Evolutionary conservation across 176 grass and related monocot species (phyloP).

Genomic region (Eleusine indica): DNA sequence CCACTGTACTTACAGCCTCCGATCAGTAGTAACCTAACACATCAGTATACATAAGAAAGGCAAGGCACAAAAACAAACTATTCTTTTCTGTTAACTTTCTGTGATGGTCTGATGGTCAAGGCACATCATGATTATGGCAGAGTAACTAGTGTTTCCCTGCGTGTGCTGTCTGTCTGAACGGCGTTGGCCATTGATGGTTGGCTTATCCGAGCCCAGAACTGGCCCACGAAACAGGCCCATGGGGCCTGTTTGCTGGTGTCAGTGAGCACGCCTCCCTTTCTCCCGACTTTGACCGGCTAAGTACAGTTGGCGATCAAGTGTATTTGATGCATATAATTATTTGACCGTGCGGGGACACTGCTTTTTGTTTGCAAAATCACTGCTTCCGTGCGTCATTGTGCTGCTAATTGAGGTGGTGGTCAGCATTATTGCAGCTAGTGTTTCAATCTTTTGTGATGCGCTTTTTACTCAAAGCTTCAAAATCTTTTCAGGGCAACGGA

Average conservation of each 20-base stretch:
- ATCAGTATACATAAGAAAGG: background rate
- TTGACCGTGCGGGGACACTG: background rate
- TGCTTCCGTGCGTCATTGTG: slow-evolving; percentile 2
- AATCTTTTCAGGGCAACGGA: background rate
- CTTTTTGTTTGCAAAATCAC: background rate
- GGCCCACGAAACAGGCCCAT: slow-evolving; percentile 24
- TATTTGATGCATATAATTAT: slow-evolving; percentile 21
- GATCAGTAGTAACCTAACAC: background rate
- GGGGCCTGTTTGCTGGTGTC: slow-evolving; percentile 24
- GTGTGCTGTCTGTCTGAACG: slow-evolving; percentile 20
- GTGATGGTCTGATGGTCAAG: slow-evolving; percentile 10
- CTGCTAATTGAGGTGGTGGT: background rate
- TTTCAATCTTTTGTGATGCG: background rate
- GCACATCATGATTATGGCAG: slow-evolving; percentile 34
- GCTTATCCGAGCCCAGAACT: slow-evolving; percentile 34
- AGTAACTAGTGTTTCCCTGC: slow-evolving; percentile 21
- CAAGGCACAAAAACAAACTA: background rate
- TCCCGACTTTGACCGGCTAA: slow-evolving; percentile 45
- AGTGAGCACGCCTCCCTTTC: slow-evolving; percentile 24
- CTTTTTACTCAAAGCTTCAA: background rate
- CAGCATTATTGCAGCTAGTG: background rate
- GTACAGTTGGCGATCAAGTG: background rate
- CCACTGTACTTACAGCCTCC: background rate
- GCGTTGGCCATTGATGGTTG: slow-evolving; percentile 15
- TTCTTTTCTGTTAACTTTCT: background rate